Evolutionary conservation across 768 basidiomycete species (phyloP), one percentile per base, ranked within the genome.

Genomic region (Trametes elegans): DNA sequence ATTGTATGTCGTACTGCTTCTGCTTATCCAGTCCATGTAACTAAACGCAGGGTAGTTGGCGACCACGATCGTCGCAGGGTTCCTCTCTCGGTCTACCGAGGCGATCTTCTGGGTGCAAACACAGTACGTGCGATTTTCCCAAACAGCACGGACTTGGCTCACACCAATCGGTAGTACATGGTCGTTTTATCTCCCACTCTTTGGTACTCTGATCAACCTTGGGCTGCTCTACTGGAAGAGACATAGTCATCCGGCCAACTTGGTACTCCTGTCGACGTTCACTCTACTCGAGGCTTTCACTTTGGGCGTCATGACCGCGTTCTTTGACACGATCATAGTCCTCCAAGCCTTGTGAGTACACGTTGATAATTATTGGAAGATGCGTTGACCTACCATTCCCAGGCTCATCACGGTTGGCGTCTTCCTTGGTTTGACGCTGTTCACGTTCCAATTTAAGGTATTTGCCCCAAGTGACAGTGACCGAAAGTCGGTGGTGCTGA

Each of bases 381-480:
- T n/a, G n/a, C n/a, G n/a, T n/a, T n/a, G n/a, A n/a, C n/a, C n/a
- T n/a, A n/a, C n/a, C n/a, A n/a, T n/a, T n/a, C 41, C 19, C 68
- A 87, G 88, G 49, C 71, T 96, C 48, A 93, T 98, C 64, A 97
- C 95, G 0, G 74, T 90, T 3, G 93, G 93, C 13, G 87, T 98
- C 40, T 98, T 99, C 80, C 71, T 93, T 35, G 97, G 95, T 6
- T 73, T 99, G 58, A 98, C 95, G 0, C 70, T 98, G 48, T 98
- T 97, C 76, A 98, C 97, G 0, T 77, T 97, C 68, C 94, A 96
- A 70, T 91, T 90, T 54, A 96, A 96, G 79, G 90, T 88, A 58
- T 18, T 76, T 49, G 16, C 18, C 40, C 13, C 6, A 7, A 21
- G 13, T 31, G n/a, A 6, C 7, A 21, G 7, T 7, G 14, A n/a